Percentiles rank a stretch among this genome's conserved stretches.
Conservation (phyloP, 106 monocot species). For the Alisma plantagoaquatica region DNA sequence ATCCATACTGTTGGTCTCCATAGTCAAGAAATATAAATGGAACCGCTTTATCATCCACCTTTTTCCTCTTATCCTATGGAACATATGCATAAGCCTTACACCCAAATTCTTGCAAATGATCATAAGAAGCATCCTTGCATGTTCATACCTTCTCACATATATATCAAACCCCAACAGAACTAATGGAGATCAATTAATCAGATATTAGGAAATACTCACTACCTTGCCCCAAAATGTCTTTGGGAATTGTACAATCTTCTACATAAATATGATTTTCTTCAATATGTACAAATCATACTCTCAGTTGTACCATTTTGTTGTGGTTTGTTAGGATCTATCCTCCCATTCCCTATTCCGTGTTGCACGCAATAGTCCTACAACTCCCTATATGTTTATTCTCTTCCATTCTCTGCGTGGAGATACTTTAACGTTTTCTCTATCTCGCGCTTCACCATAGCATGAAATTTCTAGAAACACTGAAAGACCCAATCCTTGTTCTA, state of each 20-base stretch:
- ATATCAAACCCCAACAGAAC: not conserved
- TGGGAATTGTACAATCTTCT: not conserved
- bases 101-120: constrained; percentile 4
- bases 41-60: constrained; percentile 2
- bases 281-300: not conserved
- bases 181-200: constrained; percentile 2
- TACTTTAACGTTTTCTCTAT: not conserved
- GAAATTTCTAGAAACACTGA: too few relatives aligned
- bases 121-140: not conserved
- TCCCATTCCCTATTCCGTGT: too few relatives aligned
- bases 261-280: not conserved
- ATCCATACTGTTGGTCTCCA: not conserved
- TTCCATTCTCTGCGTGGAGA: not conserved
- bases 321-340: not conserved
- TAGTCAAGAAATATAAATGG: constrained; percentile 3
- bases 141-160: not conserved
- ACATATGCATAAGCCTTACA: not conserved
- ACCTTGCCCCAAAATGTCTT: not conserved
- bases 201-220: not conserved
- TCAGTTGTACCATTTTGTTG: not conserved
- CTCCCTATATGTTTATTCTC: not conserved
- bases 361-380: too few relatives aligned
- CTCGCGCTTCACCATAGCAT: too few relatives aligned
- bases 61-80: not conserved
- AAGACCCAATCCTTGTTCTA: too few relatives aligned